Conservation (phyloP, 768 basidiomycete species). For the Rhodosporidiobolus sp. region DNA sequence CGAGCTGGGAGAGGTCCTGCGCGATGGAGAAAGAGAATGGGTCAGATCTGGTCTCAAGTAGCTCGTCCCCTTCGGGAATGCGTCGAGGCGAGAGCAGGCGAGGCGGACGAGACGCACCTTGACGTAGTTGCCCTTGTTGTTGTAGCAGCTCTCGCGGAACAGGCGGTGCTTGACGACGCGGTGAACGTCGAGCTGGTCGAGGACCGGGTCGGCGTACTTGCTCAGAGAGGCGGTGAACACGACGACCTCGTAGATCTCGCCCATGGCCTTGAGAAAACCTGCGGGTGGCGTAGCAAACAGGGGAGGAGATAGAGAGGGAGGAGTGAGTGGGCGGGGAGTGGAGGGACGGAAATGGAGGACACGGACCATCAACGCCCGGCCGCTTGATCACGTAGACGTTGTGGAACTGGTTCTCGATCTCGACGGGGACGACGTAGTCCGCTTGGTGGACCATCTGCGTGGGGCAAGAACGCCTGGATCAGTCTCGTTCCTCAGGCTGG, state of each 20-base stretch:
- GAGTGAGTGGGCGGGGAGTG: background rate
- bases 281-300: background rate
- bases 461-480: slow-evolving; percentile 2
- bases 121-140: slow-evolving; percentile 98
- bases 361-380: slow-evolving; percentile 78
- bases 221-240: slow-evolving; percentile 96
- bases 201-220: slow-evolving; percentile 99
- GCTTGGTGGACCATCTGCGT: slow-evolving; percentile 82
- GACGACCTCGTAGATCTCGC: slow-evolving; percentile 95
- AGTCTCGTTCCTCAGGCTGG: slow-evolving; percentile 12
- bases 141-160: slow-evolving; percentile 98
- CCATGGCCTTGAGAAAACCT: slow-evolving; percentile 92
- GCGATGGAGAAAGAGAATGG: background rate
- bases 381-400: slow-evolving; percentile 99
- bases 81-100: background rate
- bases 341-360: background rate
- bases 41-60: background rate
- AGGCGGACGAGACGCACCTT: slow-evolving; percentile 67
- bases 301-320: background rate
- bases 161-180: slow-evolving; percentile 88
- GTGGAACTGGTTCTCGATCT: slow-evolving; percentile 97
- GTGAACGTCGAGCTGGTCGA: slow-evolving; percentile 92
- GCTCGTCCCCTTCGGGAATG: background rate
- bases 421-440: slow-evolving; percentile 97
- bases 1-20: slow-evolving; percentile 94